Percentiles rank a stretch among this genome's conserved stretches.
Evolutionary conservation across 2,329 filamentous ascomycete genomes (phyloP).

Genomic region (Arthrobotrys musiformis): DNA sequence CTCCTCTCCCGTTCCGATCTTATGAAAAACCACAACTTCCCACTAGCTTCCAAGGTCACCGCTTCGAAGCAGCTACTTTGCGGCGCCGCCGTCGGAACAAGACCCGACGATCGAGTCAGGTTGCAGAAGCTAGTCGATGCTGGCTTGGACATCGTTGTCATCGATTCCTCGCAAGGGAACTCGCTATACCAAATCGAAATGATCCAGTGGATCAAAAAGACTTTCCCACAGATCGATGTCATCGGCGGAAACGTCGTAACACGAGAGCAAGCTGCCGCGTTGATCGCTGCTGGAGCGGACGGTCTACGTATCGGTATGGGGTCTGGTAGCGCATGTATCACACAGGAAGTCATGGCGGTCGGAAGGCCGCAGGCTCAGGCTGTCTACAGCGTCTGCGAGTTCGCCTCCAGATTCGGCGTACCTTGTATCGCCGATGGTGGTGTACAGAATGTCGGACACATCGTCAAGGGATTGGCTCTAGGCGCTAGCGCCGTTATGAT

Average conservation of each 20-base stretch:
- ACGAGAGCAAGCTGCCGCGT: conserved; percentile 88
- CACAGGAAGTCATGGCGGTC: conserved; percentile 99
- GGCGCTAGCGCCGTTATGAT: conserved; percentile 98
- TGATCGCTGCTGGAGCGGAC: conserved; percentile 94
- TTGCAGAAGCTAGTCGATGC: conserved; percentile 90
- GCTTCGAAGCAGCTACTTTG: conserved; percentile 98
- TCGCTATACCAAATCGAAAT: conserved; percentile 99
- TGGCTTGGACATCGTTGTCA: conserved; percentile 91
- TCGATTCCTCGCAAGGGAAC: conserved; percentile 98
- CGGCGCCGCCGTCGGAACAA: conserved; percentile 93
- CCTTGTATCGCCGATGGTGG: conserved; percentile 98
- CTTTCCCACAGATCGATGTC: conserved; percentile 86
- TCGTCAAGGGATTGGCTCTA: conserved; percentile 95
- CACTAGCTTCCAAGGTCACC: conserved; percentile 92
- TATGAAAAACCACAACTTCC: conserved; percentile 98
- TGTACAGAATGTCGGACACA: conserved; percentile 98
- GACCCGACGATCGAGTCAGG: conserved; percentile 88
- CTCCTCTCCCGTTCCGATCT: conserved; percentile 93
- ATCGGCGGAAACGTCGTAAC: conserved; percentile 99
- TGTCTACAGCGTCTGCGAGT: conserved; percentile 87
- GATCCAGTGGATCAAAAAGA: conserved; percentile 94
- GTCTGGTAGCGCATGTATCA: conserved; percentile 97
- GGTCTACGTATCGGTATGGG: conserved; percentile 99
- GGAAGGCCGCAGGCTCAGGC: conserved; percentile 94
- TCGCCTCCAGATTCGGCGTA: conserved; percentile 92